These are phyloP conservation scores for Berberis thunbergii DNA, from an alignment of 164 flowering plant species.

Conservation along the genomic window DNA sequence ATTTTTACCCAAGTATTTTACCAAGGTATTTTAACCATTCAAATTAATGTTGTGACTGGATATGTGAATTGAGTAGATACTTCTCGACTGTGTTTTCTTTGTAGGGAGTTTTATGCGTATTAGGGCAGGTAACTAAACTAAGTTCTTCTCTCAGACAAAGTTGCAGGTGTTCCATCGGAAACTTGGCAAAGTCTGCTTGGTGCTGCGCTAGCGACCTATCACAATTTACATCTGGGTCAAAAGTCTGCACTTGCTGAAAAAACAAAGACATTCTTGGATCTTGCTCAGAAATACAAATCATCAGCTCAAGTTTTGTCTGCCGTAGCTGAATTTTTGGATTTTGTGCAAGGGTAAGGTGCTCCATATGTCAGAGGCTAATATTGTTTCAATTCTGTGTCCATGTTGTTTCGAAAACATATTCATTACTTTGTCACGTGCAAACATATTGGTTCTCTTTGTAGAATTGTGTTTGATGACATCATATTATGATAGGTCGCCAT, in stretches of 20 bases:
- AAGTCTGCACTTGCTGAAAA: conserved; percentile 20
- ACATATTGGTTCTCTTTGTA: background rate
- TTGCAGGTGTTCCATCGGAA: conserved; percentile 43
- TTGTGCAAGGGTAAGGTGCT: conserved; percentile 34
- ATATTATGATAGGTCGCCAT: conserved; percentile 26
- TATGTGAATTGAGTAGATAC: too few species aligned
- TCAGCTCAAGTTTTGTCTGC: conserved; percentile 60
- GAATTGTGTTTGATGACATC: background rate
- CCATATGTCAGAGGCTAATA: too few species aligned
- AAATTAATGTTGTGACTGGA: too few species aligned
- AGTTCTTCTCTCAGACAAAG: conserved; percentile 22
- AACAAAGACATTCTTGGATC: conserved; percentile 32
- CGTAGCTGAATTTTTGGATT: conserved; percentile 74
- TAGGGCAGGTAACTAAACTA: background rate
- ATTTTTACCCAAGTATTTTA: too few species aligned
- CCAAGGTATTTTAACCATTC: too few species aligned
- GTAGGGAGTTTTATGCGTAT: background rate
- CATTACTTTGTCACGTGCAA: background rate
- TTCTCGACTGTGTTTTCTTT: background rate
- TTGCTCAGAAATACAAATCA: conserved; percentile 50
- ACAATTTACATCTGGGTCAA: conserved; percentile 13
- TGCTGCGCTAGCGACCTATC: conserved; percentile 52
- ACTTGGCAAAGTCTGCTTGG: conserved; percentile 73
- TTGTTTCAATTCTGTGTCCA: too few species aligned
- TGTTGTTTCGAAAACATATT: too few species aligned